Evolutionary conservation across 768 basidiomycete species (phyloP), one percentile per base, ranked within the genome.

Genomic region (Paxillus ammoniavirescens): DNA sequence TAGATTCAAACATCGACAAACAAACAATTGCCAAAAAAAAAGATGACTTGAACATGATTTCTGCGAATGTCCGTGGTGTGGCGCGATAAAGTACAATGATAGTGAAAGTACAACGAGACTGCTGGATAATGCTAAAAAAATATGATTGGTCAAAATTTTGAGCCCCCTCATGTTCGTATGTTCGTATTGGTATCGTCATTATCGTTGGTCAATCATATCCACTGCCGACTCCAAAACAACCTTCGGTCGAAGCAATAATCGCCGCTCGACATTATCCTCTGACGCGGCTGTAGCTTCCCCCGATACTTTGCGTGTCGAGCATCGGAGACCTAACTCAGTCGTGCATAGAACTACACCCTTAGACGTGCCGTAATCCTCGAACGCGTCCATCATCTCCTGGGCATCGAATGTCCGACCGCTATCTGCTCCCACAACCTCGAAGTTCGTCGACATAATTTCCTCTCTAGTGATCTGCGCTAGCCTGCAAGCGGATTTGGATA

Each of bases 361-460:
- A 12, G 81, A 77, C 18, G 74, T 63, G 8, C 73, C 78, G 57
- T 82, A 82, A 41, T 82, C 80, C 40, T 80, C 83, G 69, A 88
- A 89, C 41, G 80, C 80, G 63, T 87, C 84, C 26, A 68, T 61
- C 84, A 86, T 86, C 30, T 73, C 72, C 18, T 73, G 70, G 3
- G 70, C 67, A 49, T 83, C 77, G 61, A 82, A 86, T 10, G 68
- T 12, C 15, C 74, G 72, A 2, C 79, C 80, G 31, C 79, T 76
- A 53, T 86, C 83, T 2, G 82, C 79, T 17, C 82, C 77, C 38
- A 86, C 68, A 35, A 90, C 77, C 60, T 91, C 86, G 61, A 91
- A 91, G 53, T 78, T 83, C 2, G 88, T 86, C 2, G 84, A 87
- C 74, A 91, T 80, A 61, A 89, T 88, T 55, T 89, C 88, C 61